A percentile compares a stretch with the other conserved stretches of the same genome.
phyloP scores from a whole-genome alignment of 768 basidiomycete species.

The Kwoniella sp. region DNA sequence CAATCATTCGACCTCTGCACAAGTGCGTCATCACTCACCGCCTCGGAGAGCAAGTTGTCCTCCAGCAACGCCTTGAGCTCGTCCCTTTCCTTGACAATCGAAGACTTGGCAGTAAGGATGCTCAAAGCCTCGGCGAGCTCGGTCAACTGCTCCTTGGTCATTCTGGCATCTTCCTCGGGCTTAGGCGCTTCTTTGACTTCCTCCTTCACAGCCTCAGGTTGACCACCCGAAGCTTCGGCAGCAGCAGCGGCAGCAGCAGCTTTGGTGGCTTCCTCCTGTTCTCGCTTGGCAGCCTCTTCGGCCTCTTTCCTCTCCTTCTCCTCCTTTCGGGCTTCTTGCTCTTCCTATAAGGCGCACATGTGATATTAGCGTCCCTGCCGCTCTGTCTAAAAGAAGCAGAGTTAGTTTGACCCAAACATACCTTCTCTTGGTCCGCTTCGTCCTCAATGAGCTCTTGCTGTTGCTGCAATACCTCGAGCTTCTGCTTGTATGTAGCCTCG shows the following conservation, averaged over 20 bases:
- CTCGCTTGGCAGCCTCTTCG: slow-evolving; percentile 64
- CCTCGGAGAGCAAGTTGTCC: slow-evolving; percentile 85
- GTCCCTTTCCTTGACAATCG: slow-evolving; percentile 91
- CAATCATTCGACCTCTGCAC: not conserved
- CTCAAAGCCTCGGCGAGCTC: slow-evolving; percentile 90
- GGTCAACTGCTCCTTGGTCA: slow-evolving; percentile 94
- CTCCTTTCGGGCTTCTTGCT: slow-evolving; percentile 66
- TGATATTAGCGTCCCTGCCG: no score
- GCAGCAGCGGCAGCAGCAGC: slow-evolving; percentile 35
- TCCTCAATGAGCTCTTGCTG: slow-evolving; percentile 99
- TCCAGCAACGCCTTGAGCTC: slow-evolving; percentile 90
- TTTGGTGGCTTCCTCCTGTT: slow-evolving; percentile 61
- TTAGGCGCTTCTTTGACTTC: slow-evolving; percentile 23
- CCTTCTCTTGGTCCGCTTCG: slow-evolving; percentile 94
- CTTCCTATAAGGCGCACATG: slow-evolving; percentile 38
- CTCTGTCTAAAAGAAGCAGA: no score
- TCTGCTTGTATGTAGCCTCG: slow-evolving; percentile 91
- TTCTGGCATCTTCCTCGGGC: slow-evolving; percentile 69
- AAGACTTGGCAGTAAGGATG: slow-evolving; percentile 87
- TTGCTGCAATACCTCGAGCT: slow-evolving; percentile 94
- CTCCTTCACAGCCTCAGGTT: slow-evolving; percentile 21
- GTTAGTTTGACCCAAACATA: slow-evolving; percentile 22
- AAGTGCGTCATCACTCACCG: slow-evolving; percentile 60
- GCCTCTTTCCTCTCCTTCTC: slow-evolving; percentile 83
- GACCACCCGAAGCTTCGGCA: slow-evolving; percentile 25